Conservation (phyloP, 2,329 filamentous ascomycete species). For the Anisogramma anomala region DNA sequence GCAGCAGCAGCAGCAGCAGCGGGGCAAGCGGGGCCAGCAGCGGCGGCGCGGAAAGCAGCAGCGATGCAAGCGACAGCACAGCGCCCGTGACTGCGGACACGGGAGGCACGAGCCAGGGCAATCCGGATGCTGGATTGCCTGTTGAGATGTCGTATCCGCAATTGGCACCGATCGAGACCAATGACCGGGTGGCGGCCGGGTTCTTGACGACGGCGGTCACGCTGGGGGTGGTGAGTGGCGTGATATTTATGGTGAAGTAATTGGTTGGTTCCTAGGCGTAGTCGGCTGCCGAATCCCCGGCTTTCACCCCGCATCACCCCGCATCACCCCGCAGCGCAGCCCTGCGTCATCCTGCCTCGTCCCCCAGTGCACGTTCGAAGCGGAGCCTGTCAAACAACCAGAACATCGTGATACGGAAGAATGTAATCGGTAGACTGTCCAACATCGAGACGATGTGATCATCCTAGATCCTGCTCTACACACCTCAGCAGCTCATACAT, state of each 20-base stretch:
- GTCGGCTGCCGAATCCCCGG: too few species aligned
- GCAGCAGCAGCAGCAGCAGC: slow-evolving; percentile 3
- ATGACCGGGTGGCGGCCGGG: slow-evolving; percentile 44
- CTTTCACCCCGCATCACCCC: slow-evolving; percentile 9
- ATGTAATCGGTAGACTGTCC: slow-evolving; percentile 1
- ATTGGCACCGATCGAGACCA: slow-evolving; percentile 32
- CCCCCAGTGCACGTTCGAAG: too few species aligned
- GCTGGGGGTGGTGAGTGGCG: slow-evolving; percentile 37
- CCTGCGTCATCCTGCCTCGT: slow-evolving; percentile 13
- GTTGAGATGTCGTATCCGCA: slow-evolving; percentile 17
- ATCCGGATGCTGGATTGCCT: slow-evolving; percentile 34
- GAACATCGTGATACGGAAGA: slow-evolving; percentile 8
- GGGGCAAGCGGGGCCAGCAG: slow-evolving; percentile 6
- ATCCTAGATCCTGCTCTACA: too few species aligned
- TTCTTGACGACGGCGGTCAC: slow-evolving; percentile 41
- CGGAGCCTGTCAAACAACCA: too few species aligned
- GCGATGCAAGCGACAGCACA: slow-evolving; percentile 15
- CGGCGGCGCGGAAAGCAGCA: slow-evolving; percentile 1
- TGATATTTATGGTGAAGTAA: slow-evolving; percentile 34
- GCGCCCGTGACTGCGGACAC: slow-evolving; percentile 39
- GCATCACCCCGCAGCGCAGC: too few species aligned
- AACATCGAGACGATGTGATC: too few species aligned
- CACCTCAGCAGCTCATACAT: too few species aligned
- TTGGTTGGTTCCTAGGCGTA: too few species aligned
- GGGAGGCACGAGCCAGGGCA: slow-evolving; percentile 47